These are phyloP conservation scores for Suillus weaverae DNA, from an alignment of 768 basidiomycete genomes.

Conservation along the genomic window DNA sequence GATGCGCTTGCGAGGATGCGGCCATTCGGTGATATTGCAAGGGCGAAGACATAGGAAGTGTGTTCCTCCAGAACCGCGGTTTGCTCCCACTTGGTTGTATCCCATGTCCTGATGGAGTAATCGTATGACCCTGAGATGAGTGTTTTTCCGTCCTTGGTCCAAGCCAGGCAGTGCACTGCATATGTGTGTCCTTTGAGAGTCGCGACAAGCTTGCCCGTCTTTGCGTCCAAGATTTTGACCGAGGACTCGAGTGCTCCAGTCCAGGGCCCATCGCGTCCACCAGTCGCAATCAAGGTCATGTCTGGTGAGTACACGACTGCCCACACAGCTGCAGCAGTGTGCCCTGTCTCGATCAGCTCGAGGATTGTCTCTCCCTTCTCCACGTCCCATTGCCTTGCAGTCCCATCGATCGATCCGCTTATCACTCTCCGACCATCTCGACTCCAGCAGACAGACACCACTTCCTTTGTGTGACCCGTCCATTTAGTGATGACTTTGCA, in stretches of 20 bases:
- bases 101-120: not conserved
- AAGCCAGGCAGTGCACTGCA: not conserved
- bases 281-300: no score
- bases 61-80: not conserved
- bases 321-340: fast-evolving
- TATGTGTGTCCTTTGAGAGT: not conserved
- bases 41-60: constrained; percentile 4
- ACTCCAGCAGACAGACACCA: no score
- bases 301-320: no score
- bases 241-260: no score
- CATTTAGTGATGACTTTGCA: no score
- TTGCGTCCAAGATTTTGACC: not conserved
- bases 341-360: no score
- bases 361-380: no score
- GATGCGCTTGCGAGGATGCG: constrained; percentile 13
- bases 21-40: not conserved
- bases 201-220: not conserved
- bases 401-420: no score
- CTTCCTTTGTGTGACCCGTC: no score
- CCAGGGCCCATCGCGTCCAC: no score
- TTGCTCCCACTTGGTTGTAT: not conserved
- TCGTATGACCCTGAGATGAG: not conserved
- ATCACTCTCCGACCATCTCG: no score
- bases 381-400: no score
- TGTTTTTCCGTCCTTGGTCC: not conserved